Conservation (phyloP, 2,329 filamentous ascomycete species). For the Sporothrix curviconia region DNA sequence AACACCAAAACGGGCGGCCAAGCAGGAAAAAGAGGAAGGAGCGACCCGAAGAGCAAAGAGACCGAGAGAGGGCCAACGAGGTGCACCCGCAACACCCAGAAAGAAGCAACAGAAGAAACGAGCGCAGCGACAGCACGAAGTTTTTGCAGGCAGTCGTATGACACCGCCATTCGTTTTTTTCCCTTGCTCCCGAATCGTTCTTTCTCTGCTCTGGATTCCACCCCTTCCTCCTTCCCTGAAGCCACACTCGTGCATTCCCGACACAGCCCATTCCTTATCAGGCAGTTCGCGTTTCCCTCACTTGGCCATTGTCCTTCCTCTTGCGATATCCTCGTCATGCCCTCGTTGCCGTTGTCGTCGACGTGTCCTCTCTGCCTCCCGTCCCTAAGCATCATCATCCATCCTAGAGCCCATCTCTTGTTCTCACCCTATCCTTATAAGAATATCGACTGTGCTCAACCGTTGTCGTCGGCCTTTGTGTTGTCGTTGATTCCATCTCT, state of each 20-base stretch:
- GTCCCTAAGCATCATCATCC: neutral
- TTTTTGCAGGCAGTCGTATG: too few relatives aligned
- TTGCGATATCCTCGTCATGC: neutral
- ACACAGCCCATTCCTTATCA: neutral
- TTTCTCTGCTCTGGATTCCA: neutral
- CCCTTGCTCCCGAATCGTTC: neutral
- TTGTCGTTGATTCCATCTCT: neutral
- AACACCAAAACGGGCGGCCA: neutral
- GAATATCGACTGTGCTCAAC: neutral
- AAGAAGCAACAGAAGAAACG: neutral
- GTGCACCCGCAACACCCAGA: neutral
- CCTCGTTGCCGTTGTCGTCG: neutral
- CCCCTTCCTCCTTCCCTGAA: neutral
- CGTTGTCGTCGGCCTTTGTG: neutral
- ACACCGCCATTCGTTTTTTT: conserved; percentile 7
- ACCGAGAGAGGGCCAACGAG: neutral
- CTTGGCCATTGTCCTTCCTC: neutral
- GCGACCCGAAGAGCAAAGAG: neutral
- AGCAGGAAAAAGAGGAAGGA: neutral
- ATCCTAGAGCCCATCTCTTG: neutral
- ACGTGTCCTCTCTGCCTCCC: conserved; percentile 1
- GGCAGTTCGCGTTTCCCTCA: conserved; percentile 2
- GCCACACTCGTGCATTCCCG: neutral
- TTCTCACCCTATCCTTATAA: neutral
- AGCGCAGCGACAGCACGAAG: too few relatives aligned